Evolutionary conservation across 805 yeast genomes (phyloP), one percentile per base, ranked within the genome.

Genomic region (Teunomyces lycoperdinae): DNA sequence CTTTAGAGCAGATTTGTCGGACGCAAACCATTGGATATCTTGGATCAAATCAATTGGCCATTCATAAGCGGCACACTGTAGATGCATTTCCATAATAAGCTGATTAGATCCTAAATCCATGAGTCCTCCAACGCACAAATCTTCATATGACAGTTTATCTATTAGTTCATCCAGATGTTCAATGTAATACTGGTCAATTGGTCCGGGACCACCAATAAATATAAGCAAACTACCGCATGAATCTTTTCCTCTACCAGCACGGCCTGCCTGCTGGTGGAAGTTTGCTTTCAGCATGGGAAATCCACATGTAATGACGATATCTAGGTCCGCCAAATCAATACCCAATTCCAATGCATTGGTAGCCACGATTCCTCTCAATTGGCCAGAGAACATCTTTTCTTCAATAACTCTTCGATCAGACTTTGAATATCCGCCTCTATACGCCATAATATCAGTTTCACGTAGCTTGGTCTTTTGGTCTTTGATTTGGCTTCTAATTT

Each of bases 311-410:
- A 94, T 68, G 0, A 91, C 98, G 0, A 96, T 90, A 65, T 94
- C 99, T 42, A 94, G 71, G 10, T 86, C 87, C 43, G 98, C 96
- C 51, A 94, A 86, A 72, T 94, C 99, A 44, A 94, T 88, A 50
- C 99, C 99, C 42, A 94, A 76, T 61, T 94, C 99, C 48, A 94
- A 70, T 0, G 99, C 99, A 66, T 91, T 90, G 0, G 99, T 94
- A 0, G 99, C 92, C 4, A 94, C 81, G 26, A 95, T 87, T 0
- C 96, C 97, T 49, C 84, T 74, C 26, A 94, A 66, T 46, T 83
- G 80, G 0, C 98, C 97, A 52, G 79, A 80, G 62, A 94, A 94
- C 97, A 94, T 89, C 56, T 87, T 89, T 42, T 77, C 74, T 63
- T 94, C 99, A 48, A 94, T 92, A 46, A 81, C 77, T 54, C 99